These are phyloP conservation scores for Lachancea meyersii DNA, from an alignment of 805 yeast species.

Conservation along the genomic window DNA sequence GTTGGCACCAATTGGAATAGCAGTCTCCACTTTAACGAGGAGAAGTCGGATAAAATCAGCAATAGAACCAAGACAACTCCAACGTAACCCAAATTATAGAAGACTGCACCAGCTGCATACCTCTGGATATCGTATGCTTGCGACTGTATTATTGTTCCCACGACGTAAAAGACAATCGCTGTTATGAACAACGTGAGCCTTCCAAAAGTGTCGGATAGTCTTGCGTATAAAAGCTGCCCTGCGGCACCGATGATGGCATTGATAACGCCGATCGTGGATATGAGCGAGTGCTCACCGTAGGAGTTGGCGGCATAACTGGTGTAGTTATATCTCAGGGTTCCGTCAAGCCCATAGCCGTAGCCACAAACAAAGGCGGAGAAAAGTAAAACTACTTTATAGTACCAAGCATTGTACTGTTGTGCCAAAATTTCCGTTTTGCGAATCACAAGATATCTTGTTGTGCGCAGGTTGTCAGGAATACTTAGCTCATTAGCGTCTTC, in stretches of 20 bases:
- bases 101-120: conserved; percentile 52
- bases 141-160: conserved; percentile 52
- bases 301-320: conserved; percentile 49
- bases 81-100: conserved; percentile 48
- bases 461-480: conserved; percentile 11
- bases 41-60: conserved; percentile 58
- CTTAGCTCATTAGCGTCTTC: conserved; percentile 7
- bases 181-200: conserved; percentile 41
- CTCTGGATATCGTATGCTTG: conserved; percentile 48
- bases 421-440: conserved; percentile 46
- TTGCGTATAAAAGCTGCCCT: conserved; percentile 49
- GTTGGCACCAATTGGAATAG: conserved; percentile 60
- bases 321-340: conserved; percentile 43
- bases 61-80: conserved; percentile 54
- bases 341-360: conserved; percentile 51
- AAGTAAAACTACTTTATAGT: conserved; percentile 35
- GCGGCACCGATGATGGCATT: conserved; percentile 51
- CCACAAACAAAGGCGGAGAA: conserved; percentile 44
- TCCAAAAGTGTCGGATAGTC: conserved; percentile 52
- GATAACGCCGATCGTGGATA: conserved; percentile 47
- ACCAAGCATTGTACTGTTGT: conserved; percentile 37
- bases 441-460: conserved; percentile 39
- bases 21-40: conserved; percentile 66
- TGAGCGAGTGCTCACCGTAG: conserved; percentile 43
- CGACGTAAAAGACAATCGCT: conserved; percentile 44